These are phyloP conservation scores for Rhodotorula sp. DNA, from an alignment of 1,284 basidiomycete species.

Conservation along the genomic window DNA sequence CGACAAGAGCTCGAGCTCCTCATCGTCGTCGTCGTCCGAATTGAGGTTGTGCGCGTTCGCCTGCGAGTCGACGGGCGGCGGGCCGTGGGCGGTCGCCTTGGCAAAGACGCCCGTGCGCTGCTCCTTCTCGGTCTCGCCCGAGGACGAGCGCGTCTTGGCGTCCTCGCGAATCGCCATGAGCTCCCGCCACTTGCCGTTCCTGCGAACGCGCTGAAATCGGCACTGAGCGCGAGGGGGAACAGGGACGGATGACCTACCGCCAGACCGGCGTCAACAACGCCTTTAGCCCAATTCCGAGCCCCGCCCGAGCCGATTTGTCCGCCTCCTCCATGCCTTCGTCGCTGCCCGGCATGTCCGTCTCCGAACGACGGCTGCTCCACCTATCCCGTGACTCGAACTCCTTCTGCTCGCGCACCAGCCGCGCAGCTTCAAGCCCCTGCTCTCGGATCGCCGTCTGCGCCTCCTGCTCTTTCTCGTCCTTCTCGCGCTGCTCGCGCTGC, in stretches of 20 bases:
- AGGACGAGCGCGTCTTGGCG: background rate
- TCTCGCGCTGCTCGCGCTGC: conserved; percentile 9
- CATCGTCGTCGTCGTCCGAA: background rate
- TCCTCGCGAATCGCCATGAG: conserved; percentile 16
- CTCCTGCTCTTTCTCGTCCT: background rate
- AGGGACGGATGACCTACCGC: background rate
- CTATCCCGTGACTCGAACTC: background rate
- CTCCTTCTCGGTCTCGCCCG: background rate
- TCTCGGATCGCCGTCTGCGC: background rate
- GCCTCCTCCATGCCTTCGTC: background rate
- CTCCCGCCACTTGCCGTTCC: conserved; percentile 18
- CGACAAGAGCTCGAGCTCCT: conserved; percentile 11
- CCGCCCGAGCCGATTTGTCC: background rate
- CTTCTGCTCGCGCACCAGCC: background rate
- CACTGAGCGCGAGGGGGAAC: background rate
- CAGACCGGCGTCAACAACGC: conserved; percentile 21
- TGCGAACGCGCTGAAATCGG: background rate
- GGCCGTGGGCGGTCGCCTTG: background rate
- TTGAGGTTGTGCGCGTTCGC: too few relatives aligned
- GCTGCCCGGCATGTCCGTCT: background rate
- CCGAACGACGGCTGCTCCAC: background rate
- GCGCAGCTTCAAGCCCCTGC: background rate
- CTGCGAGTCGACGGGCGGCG: background rate
- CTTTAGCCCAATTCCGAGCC: background rate
- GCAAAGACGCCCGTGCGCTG: background rate